Percentiles rank a stretch among this genome's conserved stretches.
These are phyloP conservation scores for Populus euphratica DNA, from an alignment of 345 rosid species.

Conservation along the genomic window DNA sequence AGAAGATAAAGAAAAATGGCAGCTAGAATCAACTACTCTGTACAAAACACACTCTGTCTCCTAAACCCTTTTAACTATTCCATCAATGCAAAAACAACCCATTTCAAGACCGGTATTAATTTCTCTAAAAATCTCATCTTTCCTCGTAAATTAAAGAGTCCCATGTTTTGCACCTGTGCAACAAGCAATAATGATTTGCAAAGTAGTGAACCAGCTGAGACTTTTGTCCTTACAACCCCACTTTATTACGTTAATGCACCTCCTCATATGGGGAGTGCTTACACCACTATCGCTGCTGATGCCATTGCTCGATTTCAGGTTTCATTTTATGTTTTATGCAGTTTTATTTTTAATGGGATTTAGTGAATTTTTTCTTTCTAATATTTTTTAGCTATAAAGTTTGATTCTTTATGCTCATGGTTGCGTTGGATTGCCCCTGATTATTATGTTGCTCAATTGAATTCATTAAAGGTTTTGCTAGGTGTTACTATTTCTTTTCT, in stretches of 20 bases:
- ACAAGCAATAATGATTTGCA: conserved; percentile 11
- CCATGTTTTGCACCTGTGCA: conserved; percentile 42
- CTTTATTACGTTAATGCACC: conserved; percentile 99
- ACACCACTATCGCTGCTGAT: conserved; percentile 95
- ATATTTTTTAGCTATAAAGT: background rate
- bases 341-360: background rate
- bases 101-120: conserved; percentile 37
- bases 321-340: background rate
- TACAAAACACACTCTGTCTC: conserved; percentile 53
- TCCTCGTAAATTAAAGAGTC: conserved; percentile 32
- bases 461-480: too few species aligned
- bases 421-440: too few species aligned
- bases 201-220: conserved; percentile 22
- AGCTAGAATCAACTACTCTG: conserved; percentile 53
- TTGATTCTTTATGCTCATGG: too few species aligned
- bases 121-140: conserved; percentile 34
- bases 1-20: conserved; percentile 43
- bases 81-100: conserved; percentile 33
- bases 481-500: background rate
- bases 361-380: background rate
- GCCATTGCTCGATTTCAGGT: conserved; percentile 96
- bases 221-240: conserved; percentile 85
- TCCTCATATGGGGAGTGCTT: conserved; percentile 99
- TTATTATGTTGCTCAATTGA: too few species aligned
- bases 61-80: conserved; percentile 42